These are phyloP conservation scores for Nakazawaea sp. DNA, from an alignment of 805 yeast species.

Conservation along the genomic window DNA sequence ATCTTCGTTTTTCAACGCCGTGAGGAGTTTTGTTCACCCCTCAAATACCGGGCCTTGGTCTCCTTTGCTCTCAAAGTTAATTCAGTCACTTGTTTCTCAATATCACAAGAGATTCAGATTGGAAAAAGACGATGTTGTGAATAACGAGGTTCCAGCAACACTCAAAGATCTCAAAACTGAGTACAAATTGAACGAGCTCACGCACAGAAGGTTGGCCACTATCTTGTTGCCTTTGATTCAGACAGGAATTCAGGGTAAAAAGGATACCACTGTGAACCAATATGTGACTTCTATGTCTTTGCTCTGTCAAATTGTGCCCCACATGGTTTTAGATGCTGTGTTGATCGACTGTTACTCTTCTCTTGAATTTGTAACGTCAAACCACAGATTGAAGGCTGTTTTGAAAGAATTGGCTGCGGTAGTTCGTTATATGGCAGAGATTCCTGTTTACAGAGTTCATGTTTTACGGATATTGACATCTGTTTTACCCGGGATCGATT, in stretches of 20 bases:
- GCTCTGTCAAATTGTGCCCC: constrained; percentile 59
- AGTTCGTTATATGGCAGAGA: constrained; percentile 57
- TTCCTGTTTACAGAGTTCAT: constrained; percentile 68
- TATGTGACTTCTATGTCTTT: constrained; percentile 54
- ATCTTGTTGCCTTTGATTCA: constrained; percentile 50
- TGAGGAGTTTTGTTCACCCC: constrained; percentile 84
- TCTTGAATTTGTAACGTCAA: constrained; percentile 55
- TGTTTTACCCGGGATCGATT: constrained; percentile 76
- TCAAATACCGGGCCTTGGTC: constrained; percentile 94
- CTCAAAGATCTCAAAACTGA: constrained; percentile 19
- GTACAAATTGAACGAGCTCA: constrained; percentile 28
- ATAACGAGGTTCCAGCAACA: constrained; percentile 15
- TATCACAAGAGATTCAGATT: constrained; percentile 51
- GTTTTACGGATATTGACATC: constrained; percentile 66
- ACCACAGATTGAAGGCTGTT: constrained; percentile 74
- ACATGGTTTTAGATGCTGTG: constrained; percentile 41
- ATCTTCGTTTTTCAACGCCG: not conserved
- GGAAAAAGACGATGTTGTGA: constrained; percentile 34
- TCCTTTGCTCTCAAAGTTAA: constrained; percentile 53
- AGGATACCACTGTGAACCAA: constrained; percentile 43
- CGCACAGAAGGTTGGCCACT: constrained; percentile 38
- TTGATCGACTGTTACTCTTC: constrained; percentile 75
- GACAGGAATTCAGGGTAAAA: constrained; percentile 77
- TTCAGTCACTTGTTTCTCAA: constrained; percentile 51
- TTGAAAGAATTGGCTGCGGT: constrained; percentile 59